phyloP scores from a whole-genome alignment of 371 early-diverging fungal species.

The Sporodiniella umbellata region DNA sequence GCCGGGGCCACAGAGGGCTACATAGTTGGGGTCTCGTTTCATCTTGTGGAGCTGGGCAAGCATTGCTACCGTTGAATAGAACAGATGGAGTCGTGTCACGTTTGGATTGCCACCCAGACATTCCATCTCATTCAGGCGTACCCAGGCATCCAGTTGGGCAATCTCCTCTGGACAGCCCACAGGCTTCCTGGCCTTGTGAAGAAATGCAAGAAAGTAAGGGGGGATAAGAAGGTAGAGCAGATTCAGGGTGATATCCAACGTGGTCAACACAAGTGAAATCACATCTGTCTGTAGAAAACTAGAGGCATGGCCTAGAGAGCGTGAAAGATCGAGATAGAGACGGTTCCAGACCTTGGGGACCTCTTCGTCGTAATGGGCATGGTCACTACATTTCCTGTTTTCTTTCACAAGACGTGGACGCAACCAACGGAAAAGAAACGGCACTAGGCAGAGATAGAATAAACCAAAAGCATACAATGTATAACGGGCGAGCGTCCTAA shows the following conservation, averaged over 20 bases:
- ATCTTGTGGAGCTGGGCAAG: conserved; percentile 22
- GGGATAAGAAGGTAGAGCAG: conserved; percentile 10
- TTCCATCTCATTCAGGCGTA: conserved; percentile 34
- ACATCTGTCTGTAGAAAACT: too few relatives aligned
- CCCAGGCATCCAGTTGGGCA: conserved; percentile 30
- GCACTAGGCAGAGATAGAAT: conserved; percentile 24
- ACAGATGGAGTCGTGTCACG: conserved; percentile 28
- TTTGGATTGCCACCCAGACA: conserved; percentile 37
- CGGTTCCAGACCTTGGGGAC: conserved; percentile 26
- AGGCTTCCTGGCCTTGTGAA: conserved; percentile 14
- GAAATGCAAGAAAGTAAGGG: conserved; percentile 1
- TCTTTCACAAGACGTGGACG: conserved; percentile 18
- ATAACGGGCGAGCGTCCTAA: conserved; percentile 19
- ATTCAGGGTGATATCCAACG: conserved; percentile 9
- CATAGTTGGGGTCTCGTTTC: conserved; percentile 14
- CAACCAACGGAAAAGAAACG: conserved; percentile 21
- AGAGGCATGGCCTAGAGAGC: conserved; percentile 6
- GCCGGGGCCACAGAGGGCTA: conserved; percentile 16
- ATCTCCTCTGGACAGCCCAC: conserved; percentile 21
- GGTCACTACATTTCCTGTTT: conserved; percentile 13
- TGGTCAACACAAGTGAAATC: conserved; percentile 2
- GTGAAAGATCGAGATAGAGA: conserved; percentile 14
- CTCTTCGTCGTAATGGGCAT: conserved; percentile 33
- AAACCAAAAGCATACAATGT: conserved; percentile 22
- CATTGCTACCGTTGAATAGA: conserved; percentile 36